Conservation (phyloP, 176 grass and related monocot genomes). For the Bonia amplexicaulis region DNA sequence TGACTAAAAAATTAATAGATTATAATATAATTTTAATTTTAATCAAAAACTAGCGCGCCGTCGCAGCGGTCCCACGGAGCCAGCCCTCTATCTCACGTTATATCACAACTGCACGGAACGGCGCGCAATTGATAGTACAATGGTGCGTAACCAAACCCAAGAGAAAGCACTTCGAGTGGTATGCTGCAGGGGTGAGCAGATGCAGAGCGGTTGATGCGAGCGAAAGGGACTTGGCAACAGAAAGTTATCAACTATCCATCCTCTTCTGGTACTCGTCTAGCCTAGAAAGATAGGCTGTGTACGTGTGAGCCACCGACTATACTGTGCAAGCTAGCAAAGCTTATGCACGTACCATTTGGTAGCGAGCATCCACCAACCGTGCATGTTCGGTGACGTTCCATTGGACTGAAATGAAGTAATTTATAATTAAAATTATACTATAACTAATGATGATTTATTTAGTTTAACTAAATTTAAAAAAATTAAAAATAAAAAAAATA, state of each 20-base stretch:
- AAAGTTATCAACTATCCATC: background rate
- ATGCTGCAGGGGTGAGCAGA: background rate
- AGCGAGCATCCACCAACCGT: background rate
- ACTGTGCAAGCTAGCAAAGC: background rate
- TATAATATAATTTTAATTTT: too few species aligned
- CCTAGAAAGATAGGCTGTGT: background rate
- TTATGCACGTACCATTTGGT: background rate
- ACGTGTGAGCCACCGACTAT: background rate
- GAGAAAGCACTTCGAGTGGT: background rate
- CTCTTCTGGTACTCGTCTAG: background rate
- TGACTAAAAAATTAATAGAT: rapidly evolving
- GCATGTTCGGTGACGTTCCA: too few species aligned
- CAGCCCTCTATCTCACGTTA: background rate
- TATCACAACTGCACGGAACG: background rate
- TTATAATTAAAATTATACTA: too few species aligned
- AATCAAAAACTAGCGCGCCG: too few species aligned
- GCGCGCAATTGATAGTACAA: background rate
- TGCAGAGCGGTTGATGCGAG: background rate
- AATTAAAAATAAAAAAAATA: too few species aligned
- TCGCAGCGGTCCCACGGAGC: background rate
- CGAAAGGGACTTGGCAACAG: conserved; percentile 35
- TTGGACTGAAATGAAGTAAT: too few species aligned
- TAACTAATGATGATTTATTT: too few species aligned
- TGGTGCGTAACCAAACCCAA: background rate
- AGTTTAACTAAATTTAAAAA: too few species aligned